phyloP scores from a whole-genome alignment of 129 eudicot species.

The Deinandra increscens region DNA sequence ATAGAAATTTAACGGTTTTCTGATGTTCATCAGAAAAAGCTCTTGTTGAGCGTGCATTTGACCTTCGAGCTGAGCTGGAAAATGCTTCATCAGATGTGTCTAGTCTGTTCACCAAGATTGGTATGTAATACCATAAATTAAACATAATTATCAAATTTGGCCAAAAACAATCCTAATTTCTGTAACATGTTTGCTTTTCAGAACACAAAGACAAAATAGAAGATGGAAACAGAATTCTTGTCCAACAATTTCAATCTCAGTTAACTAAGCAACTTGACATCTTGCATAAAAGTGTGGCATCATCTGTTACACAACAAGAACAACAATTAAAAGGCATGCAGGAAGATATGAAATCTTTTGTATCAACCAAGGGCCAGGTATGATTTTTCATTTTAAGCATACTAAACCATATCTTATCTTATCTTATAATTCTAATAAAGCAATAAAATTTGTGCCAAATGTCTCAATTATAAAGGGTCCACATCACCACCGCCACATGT shows the following conservation, averaged over 20 bases:
- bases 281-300: slow-evolving; percentile 80
- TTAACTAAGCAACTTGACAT: slow-evolving; percentile 78
- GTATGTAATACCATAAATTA: slow-evolving; percentile 28
- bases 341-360: slow-evolving; percentile 93
- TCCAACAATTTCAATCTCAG: slow-evolving; percentile 75
- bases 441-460: too few species aligned
- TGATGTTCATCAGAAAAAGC: slow-evolving; percentile 62
- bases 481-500: too few species aligned
- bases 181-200: slow-evolving; percentile 27
- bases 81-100: slow-evolving; percentile 90
- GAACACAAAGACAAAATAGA: slow-evolving; percentile 98
- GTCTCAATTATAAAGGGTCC: too few species aligned
- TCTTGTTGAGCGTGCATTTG: slow-evolving; percentile 90
- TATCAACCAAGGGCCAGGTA: slow-evolving; percentile 84
- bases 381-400: neutral
- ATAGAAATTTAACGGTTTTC: neutral
- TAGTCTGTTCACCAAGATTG: slow-evolving; percentile 83
- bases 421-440: too few species aligned
- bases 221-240: slow-evolving; percentile 74
- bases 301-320: slow-evolving; percentile 89
- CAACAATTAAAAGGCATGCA: slow-evolving; percentile 80
- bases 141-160: slow-evolving; percentile 13
- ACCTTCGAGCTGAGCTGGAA: slow-evolving; percentile 89
- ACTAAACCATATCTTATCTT: slow-evolving; percentile 3
- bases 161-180: neutral